Evolutionary conservation across 2,329 filamentous ascomycete genomes (phyloP).

Genomic region (Orbilia brochopaga): DNA sequence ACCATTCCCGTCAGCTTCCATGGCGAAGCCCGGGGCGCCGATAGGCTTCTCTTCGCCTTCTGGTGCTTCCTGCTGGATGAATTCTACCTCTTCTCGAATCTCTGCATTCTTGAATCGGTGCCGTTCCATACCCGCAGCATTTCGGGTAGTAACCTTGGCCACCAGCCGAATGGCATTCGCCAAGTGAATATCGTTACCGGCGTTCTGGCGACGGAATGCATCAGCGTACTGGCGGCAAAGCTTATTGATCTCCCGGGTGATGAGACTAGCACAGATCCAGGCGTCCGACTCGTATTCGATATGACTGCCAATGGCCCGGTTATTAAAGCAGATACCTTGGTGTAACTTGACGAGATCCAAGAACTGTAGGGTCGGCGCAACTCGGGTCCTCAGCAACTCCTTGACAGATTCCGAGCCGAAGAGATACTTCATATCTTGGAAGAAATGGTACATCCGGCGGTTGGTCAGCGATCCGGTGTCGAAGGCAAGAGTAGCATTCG

Average conservation of each 20-base stretch:
- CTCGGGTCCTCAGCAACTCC: slow-evolving; percentile 78
- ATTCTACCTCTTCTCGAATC: slow-evolving; percentile 82
- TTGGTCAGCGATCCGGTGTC: slow-evolving; percentile 95
- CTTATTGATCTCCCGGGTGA: slow-evolving; percentile 92
- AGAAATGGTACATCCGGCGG: slow-evolving; percentile 95
- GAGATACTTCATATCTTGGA: slow-evolving; percentile 89
- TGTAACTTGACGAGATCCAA: slow-evolving; percentile 93
- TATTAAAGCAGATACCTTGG: slow-evolving; percentile 94
- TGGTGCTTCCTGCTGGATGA: slow-evolving; percentile 59
- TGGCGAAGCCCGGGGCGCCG: slow-evolving; percentile 29
- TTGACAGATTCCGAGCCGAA: slow-evolving; percentile 89
- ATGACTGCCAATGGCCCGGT: slow-evolving; percentile 89
- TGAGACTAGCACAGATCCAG: slow-evolving; percentile 94
- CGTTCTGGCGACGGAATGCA: slow-evolving; percentile 74
- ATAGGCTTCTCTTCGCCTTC: slow-evolving; percentile 21
- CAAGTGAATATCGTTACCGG: slow-evolving; percentile 71
- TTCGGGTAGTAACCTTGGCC: slow-evolving; percentile 82
- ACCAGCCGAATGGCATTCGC: slow-evolving; percentile 73
- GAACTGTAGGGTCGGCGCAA: slow-evolving; percentile 90
- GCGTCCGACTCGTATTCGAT: slow-evolving; percentile 98
- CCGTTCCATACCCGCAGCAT: slow-evolving; percentile 87
- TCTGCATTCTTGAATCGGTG: slow-evolving; percentile 83
- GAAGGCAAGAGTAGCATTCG: slow-evolving; percentile 84
- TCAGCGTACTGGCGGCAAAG: slow-evolving; percentile 87
- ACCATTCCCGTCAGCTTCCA: slow-evolving; percentile 40